Evolutionary conservation across 208 protist species (phyloP), one percentile per base, ranked within the genome.

Genomic region (Trypanosoma boissoni): DNA sequence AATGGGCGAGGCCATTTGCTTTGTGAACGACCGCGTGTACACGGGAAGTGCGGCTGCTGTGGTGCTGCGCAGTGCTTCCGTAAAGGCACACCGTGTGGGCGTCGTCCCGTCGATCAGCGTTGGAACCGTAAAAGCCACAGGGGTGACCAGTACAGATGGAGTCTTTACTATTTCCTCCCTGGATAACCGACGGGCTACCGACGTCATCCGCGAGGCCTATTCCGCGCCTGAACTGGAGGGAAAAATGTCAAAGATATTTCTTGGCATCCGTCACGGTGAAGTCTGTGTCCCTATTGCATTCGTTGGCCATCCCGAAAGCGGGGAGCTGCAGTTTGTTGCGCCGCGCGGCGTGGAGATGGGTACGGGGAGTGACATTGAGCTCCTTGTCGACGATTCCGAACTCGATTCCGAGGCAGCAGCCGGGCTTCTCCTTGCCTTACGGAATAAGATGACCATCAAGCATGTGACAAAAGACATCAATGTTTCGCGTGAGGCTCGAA

Each of bases 341-440:
- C 80, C 82, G 12, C 53, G 58, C 1, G 72, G 63, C 21, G 48
- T 87, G 0, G 42, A 59, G 3, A 41, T 88, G 32, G 49, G 43
- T 0, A 23, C 31, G 8, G 65, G 62, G 23, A 72, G 78, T 26
- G 57, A 44, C 12, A 60, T 91, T 3, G 74, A 89, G 55, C 60
- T 94, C 3, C 58, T 94, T 9, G 88, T 91, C 20, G 88, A 94
- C 50, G 88, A 94, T 43, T 70, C 65, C 6, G 88, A 94, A 51
- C 59, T 94, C 18, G 88, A 94, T 50, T 83, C 76, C 10, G 88
- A 94, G 78, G 63, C 74, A 31, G 74, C 76, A 10, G 88, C 83
- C 3, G 72, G 79, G 28, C 55, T 80, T 21, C 49, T 94, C 51
- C 81, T 94, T 42, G 61, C 60, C 5, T 36, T 79, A 36, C 71